phyloP scores from a whole-genome alignment of 2,329 filamentous ascomycete species.

The Fusarium tuaranense region DNA sequence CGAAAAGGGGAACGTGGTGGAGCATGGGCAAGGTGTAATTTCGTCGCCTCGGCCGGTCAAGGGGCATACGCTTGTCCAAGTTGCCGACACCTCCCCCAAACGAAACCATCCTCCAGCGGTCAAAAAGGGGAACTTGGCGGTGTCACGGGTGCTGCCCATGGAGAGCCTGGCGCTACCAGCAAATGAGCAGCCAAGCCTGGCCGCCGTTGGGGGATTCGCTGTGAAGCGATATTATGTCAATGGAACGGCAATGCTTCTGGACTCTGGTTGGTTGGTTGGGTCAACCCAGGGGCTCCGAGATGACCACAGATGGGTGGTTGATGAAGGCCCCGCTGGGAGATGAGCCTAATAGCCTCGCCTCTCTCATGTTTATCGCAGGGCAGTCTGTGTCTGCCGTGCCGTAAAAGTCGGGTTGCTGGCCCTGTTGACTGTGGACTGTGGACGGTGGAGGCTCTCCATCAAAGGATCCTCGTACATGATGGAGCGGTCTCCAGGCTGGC shows the following conservation, averaged over 20 bases:
- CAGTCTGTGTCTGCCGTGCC: neutral
- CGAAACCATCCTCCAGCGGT: conserved; percentile 8
- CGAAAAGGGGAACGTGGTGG: conserved; percentile 45
- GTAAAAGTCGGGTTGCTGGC: neutral
- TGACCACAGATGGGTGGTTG: conserved; percentile 20
- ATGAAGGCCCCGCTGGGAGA: conserved; percentile 33
- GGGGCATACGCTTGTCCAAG: conserved; percentile 19
- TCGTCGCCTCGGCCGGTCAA: conserved; percentile 36
- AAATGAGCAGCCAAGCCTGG: conserved; percentile 31
- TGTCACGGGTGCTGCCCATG: conserved; percentile 5
- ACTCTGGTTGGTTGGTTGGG: conserved; percentile 34
- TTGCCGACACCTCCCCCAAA: conserved; percentile 23
- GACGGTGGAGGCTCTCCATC: neutral
- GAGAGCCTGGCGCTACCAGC: conserved; percentile 15
- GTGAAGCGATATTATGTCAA: conserved; percentile 42
- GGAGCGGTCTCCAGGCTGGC: conserved; percentile 9
- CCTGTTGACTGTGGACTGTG: neutral
- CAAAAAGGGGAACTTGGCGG: neutral
- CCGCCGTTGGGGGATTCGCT: conserved; percentile 14
- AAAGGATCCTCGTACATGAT: conserved; percentile 17
- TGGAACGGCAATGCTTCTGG: conserved; percentile 19
- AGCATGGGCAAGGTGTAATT: conserved; percentile 43
- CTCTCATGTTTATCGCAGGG: conserved; percentile 5
- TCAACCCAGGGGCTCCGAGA: conserved; percentile 17
- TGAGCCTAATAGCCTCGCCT: conserved; percentile 30